Conservation (phyloP, 2,329 filamentous ascomycete species). For the Teratosphaeria destructans region DNA sequence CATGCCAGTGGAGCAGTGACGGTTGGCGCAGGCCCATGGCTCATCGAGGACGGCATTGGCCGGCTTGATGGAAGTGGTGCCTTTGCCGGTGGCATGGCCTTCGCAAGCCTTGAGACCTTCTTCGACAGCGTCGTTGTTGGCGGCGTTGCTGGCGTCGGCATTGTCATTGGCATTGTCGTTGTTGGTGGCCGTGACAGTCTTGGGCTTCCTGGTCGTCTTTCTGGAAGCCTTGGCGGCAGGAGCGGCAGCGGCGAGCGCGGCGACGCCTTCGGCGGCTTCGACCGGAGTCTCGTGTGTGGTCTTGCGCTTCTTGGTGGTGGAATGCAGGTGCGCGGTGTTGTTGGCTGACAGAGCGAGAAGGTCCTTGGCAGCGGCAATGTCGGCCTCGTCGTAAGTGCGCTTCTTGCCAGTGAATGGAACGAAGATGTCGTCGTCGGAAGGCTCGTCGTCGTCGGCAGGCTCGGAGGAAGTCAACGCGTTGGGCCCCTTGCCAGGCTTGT, state of each 20-base stretch:
- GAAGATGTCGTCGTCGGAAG: neutral
- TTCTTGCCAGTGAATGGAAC: neutral
- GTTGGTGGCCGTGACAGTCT: neutral
- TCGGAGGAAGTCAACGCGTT: neutral
- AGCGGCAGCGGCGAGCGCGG: neutral
- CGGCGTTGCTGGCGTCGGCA: neutral
- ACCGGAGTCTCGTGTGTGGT: neutral
- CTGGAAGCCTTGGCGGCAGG: neutral
- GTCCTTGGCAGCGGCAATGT: neutral
- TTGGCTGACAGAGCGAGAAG: neutral
- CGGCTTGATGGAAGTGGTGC: constrained; percentile 2
- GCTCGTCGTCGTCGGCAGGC: neutral
- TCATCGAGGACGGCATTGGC: constrained; percentile 1
- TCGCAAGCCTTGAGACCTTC: neutral
- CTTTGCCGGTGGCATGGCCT: neutral
- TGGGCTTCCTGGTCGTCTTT: neutral
- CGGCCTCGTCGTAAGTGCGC: neutral
- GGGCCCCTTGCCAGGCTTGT: neutral
- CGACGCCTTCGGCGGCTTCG: neutral
- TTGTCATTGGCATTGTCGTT: neutral
- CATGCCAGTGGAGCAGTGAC: constrained; percentile 11
- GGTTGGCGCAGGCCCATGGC: constrained; percentile 14
- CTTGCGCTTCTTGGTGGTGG: neutral
- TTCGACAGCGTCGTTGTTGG: neutral
- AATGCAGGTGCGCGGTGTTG: neutral